These are phyloP conservation scores for Talaromyces proteolyticus DNA, from an alignment of 495 filamentous ascomycete species.

Conservation along the genomic window DNA sequence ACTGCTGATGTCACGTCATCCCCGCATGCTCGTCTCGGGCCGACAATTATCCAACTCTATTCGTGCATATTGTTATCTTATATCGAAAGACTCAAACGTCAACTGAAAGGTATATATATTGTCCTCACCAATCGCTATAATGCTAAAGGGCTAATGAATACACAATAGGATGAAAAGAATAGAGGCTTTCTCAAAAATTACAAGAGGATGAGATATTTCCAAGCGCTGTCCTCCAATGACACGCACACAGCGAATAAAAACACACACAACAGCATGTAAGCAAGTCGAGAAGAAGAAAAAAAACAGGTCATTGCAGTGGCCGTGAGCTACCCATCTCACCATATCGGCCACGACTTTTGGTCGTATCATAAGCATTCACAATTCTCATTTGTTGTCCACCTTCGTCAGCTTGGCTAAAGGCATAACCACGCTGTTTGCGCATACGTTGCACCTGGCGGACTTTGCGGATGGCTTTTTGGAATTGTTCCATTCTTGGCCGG, in stretches of 20 bases:
- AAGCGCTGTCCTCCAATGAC: not conserved
- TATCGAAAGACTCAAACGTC: no score
- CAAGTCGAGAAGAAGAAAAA: slow-evolving; percentile 12
- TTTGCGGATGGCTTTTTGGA: slow-evolving; percentile 99
- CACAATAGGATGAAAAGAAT: not conserved
- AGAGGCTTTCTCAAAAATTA: not conserved
- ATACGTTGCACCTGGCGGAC: slow-evolving; percentile 97
- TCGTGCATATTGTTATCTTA: no score
- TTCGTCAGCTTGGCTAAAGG: slow-evolving; percentile 97
- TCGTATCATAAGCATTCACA: slow-evolving; percentile 96
- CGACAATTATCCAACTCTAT: no score
- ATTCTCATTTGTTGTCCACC: slow-evolving; percentile 75
- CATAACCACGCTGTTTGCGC: slow-evolving; percentile 98
- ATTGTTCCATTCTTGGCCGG: slow-evolving; percentile 97
- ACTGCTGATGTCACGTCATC: no score
- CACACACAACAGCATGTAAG: slow-evolving; percentile 7
- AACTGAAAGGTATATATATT: not conserved
- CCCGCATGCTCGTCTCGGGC: no score
- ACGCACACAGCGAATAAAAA: not conserved
- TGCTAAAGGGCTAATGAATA: not conserved
- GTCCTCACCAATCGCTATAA: not conserved
- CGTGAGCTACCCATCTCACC: slow-evolving; percentile 90
- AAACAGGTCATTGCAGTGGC: slow-evolving; percentile 21
- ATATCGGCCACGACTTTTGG: slow-evolving; percentile 81
- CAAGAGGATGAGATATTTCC: not conserved